Evolutionary conservation across 768 basidiomycete genomes (phyloP), one percentile per base, ranked within the genome.

Genomic region (Kwoniella newhampshirensis): DNA sequence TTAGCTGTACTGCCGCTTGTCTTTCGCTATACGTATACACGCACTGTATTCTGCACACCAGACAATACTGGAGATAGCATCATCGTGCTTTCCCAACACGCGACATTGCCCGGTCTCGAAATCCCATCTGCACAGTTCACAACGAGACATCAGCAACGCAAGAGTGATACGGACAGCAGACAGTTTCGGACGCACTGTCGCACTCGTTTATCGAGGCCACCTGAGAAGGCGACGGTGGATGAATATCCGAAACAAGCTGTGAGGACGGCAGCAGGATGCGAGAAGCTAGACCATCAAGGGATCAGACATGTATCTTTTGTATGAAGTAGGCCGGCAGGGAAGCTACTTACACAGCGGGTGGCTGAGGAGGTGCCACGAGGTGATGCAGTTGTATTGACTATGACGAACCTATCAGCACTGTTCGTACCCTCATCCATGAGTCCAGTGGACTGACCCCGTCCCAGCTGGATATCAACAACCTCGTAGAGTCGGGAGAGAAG

Each of bases 211-310:
- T 92, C 91, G 20, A 96, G 79, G 0, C 92, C 91, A 3, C 91
- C 94, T 54, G 88, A 91, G 70, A 85, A 97, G 0, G 82, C 91
- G 54, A 83, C 82, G 6, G 77, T 78, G 0, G 79, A 81, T 57
- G 88, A 86, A 1, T 79, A 81, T 17, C 71, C 68, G 75, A 91
- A 98, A 51, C 84, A 80, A 62, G 87, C 87, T 1, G 87, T 83
- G n/a, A 98, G 81, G 9, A 97, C 86, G 0, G 92, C 88, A 4
- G 91, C 91, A 18, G 89, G 84, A 58, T 94, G 88, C 42, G 91
- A 87, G 66, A 89, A 90, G 11, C 74, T 71, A 40, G 20, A 37
- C 17, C 21, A 27, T 13, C 21, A 41, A 18, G 13, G 35, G 12
- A 15, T 26, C 20, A 25, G 50, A 36, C 48, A 45, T 42, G 40